phyloP scores from a whole-genome alignment of 441 rosid genomes.

The Melastoma candidum region DNA sequence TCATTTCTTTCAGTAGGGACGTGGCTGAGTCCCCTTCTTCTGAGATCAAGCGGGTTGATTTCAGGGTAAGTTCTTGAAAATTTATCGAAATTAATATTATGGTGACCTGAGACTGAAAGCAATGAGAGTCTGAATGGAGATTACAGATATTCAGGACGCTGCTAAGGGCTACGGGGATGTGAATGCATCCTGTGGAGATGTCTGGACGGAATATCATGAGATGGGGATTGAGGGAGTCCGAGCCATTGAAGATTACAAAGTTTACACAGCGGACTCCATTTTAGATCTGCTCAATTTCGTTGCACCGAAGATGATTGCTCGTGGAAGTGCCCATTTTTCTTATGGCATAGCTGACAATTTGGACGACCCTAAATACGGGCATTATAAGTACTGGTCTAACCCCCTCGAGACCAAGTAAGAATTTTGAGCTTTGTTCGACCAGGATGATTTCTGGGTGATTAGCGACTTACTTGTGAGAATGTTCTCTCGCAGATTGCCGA shows the following conservation, averaged over 20 bases:
- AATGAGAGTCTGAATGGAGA: too few species aligned
- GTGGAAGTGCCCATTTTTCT: conserved; percentile 83
- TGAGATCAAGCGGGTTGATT: conserved; percentile 65
- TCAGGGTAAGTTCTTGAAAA: conserved; percentile 43
- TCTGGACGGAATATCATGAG: conserved; percentile 97
- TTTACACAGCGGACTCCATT: conserved; percentile 53
- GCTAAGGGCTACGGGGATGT: conserved; percentile 64
- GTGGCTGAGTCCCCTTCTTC: conserved; percentile 64
- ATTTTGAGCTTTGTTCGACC: too few species aligned
- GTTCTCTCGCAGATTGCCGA: conserved; percentile 53
- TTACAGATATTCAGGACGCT: conserved; percentile 53
- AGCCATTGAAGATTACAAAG: conserved; percentile 76
- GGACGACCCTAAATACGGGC: conserved; percentile 74
- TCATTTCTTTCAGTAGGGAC: conserved; percentile 79
- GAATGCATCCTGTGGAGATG: conserved; percentile 63
- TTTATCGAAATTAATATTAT: too few species aligned
- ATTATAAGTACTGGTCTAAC: conserved; percentile 90
- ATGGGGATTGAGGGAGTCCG: conserved; percentile 81
- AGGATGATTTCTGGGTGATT: too few species aligned
- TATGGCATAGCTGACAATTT: conserved; percentile 89
- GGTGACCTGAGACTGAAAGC: too few species aligned
- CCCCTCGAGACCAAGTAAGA: conserved; percentile 89
- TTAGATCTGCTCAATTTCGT: conserved; percentile 69
- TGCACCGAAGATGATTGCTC: conserved; percentile 96
- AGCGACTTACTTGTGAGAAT: too few species aligned